These are phyloP conservation scores for Colletotrichum lentis DNA, from an alignment of 2,329 filamentous ascomycete genomes.

Conservation along the genomic window DNA sequence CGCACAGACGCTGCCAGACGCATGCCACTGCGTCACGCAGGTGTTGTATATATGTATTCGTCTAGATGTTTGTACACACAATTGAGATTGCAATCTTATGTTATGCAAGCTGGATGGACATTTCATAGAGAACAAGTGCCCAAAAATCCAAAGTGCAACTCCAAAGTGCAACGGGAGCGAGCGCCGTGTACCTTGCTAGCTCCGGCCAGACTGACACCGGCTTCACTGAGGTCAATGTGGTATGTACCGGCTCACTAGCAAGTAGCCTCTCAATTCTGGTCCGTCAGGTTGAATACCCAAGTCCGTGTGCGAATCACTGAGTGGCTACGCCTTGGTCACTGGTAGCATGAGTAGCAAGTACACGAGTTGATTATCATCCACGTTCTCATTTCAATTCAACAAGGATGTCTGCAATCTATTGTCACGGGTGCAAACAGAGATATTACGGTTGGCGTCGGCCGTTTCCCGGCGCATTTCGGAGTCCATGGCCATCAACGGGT, in stretches of 20 bases:
- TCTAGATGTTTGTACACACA: too few relatives aligned
- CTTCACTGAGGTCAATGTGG: background rate
- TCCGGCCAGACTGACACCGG: background rate
- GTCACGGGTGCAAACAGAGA: constrained; percentile 5
- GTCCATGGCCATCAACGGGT: background rate
- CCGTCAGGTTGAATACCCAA: background rate
- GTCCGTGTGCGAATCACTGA: background rate
- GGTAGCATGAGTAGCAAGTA: background rate
- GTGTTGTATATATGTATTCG: too few relatives aligned
- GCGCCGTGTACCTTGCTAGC: background rate
- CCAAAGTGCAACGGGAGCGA: background rate
- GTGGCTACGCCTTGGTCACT: background rate
- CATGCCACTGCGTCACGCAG: too few relatives aligned
- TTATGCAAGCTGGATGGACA: too few relatives aligned
- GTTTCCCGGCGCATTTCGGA: background rate
- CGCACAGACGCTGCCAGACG: too few relatives aligned
- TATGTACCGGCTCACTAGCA: background rate
- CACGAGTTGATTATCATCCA: too few relatives aligned
- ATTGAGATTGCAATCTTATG: too few relatives aligned
- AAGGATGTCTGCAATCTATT: background rate
- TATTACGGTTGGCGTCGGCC: background rate
- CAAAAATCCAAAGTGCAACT: background rate
- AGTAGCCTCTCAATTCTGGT: too few relatives aligned
- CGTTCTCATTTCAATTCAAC: background rate
- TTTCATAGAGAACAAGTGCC: too few relatives aligned